These are phyloP conservation scores for Tanacetum coccineum DNA, from an alignment of 129 eudicot genomes.

Conservation along the genomic window DNA sequence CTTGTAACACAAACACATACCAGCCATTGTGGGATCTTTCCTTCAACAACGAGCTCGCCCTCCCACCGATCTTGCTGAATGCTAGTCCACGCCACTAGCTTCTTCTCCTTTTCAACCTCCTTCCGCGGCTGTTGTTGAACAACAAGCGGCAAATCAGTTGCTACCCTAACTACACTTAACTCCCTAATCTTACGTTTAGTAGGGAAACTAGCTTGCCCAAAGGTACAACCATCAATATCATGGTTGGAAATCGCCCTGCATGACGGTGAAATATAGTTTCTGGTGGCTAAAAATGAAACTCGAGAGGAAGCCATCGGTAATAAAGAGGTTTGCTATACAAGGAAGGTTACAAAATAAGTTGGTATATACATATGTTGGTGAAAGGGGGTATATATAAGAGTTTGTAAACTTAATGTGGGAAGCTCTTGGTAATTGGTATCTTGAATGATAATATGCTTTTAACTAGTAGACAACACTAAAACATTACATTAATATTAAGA, in stretches of 20 bases:
- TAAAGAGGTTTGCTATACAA: not conserved
- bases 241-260: conserved; percentile 18
- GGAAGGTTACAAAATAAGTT: conserved; percentile 10
- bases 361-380: conserved; percentile 11
- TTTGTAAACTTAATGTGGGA: conserved; percentile 20
- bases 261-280: conserved; percentile 21
- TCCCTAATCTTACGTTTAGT: conserved; percentile 21
- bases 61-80: conserved; percentile 84
- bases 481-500: not conserved
- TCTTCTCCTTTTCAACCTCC: conserved; percentile 28
- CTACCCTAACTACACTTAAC: conserved; percentile 36
- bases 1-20: conserved; percentile 38
- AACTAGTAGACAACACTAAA: conserved; percentile 29
- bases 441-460: conserved; percentile 3
- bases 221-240: conserved; percentile 6
- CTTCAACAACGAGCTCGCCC: conserved; percentile 83
- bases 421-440: conserved; percentile 40
- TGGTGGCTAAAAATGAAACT: conserved; percentile 37
- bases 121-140: conserved; percentile 25
- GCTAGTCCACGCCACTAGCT: conserved; percentile 86
- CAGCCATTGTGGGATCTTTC: conserved; percentile 88
- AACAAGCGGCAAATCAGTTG: conserved; percentile 42
- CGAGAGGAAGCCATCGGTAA: conserved; percentile 51
- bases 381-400: conserved; percentile 36
- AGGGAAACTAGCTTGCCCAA: conserved; percentile 16